Conservation (phyloP, 2,329 filamentous ascomycete genomes). For the Raffaelea deltoideospora region DNA sequence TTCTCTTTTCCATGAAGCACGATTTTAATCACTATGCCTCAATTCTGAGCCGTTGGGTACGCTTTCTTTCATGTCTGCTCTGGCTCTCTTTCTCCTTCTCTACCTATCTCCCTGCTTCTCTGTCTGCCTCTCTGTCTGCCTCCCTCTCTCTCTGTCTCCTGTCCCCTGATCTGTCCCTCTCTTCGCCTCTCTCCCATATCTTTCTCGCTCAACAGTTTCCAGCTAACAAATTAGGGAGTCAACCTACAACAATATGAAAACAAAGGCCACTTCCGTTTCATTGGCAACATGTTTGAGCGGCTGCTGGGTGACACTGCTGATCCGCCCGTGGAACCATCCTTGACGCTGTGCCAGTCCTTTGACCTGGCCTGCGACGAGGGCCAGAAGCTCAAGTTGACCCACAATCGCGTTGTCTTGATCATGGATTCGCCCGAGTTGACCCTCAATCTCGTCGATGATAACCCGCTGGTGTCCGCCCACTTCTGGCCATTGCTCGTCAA, state of each 20-base stretch:
- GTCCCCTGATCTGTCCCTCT: too few relatives aligned
- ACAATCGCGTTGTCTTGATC: conserved; percentile 6
- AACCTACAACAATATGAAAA: conserved; percentile 5
- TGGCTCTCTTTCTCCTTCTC: too few relatives aligned
- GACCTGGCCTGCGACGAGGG: conserved; percentile 6
- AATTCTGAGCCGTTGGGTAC: conserved; percentile 4
- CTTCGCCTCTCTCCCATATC: too few relatives aligned
- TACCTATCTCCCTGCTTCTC: too few relatives aligned
- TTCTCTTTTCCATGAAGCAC: conserved; percentile 7
- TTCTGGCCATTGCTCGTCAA: conserved; percentile 5
- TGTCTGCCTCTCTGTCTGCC: too few relatives aligned
- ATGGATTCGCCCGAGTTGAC: conserved; percentile 8
- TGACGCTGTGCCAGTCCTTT: conserved; percentile 4
- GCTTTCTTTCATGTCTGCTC: too few relatives aligned
- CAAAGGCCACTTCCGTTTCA: conserved; percentile 5
- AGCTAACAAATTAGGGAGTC: conserved; percentile 3
- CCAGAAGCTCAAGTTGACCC: conserved; percentile 1
- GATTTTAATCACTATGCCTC: conserved; percentile 6
- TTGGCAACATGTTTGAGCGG: conserved; percentile 4
- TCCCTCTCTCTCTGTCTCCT: too few relatives aligned
- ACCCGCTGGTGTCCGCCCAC: background rate
- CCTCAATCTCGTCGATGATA: conserved; percentile 2
- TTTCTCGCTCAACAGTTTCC: background rate
- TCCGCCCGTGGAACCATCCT: background rate
- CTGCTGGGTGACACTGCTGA: conserved; percentile 1